Evolutionary conservation across 768 basidiomycete species (phyloP), one percentile per base, ranked within the genome.

Genomic region (Leccinum disarticulatum): DNA sequence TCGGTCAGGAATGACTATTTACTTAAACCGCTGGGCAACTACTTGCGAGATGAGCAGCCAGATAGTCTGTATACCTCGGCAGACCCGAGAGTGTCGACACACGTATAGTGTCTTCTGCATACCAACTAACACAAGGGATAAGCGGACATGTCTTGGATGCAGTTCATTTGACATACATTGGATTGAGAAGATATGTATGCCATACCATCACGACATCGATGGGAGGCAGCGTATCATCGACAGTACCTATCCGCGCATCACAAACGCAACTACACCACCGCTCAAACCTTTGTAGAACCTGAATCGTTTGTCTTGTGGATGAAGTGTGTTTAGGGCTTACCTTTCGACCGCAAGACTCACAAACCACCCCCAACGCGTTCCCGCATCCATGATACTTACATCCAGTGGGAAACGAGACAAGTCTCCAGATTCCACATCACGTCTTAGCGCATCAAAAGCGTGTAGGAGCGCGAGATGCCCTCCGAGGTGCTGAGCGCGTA

Each of bases 201-300:
- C 76, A 74, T 13, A 76, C 73, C 74, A 76, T 74, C 55, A 70
- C 62, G 14, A 76, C 75, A 38, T 76, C 76, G 28, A 76, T 59
- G 13, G 75, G 75, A 11, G 76, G 75, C 14, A 71, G 28, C 1
- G 27, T 36, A 7, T 54, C 55, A 48, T 64, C 61, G 10, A 58
- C 56, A 3, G 11, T 4, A 13, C 56, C 54, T 9, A 35, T 35
- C 28, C 1, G 41, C 3, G 6, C 38, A 55, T 48, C 51, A 15
- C 36, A 31, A 7, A 69, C 31, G 17, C 28, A n/a, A 5, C 19
- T 17, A 47, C 65, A 69, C 76, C 75, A 77, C 11, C 69, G 66
- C n/a, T 70, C 62, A 56, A 77, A 77, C 53, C 76, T 77, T n/a
- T 15, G 3, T 7, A 57, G 6, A 35, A 6, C 25, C 13, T 36